phyloP scores from a whole-genome alignment of 106 monocot genomes.

The Acanthochlamys bracteata region DNA sequence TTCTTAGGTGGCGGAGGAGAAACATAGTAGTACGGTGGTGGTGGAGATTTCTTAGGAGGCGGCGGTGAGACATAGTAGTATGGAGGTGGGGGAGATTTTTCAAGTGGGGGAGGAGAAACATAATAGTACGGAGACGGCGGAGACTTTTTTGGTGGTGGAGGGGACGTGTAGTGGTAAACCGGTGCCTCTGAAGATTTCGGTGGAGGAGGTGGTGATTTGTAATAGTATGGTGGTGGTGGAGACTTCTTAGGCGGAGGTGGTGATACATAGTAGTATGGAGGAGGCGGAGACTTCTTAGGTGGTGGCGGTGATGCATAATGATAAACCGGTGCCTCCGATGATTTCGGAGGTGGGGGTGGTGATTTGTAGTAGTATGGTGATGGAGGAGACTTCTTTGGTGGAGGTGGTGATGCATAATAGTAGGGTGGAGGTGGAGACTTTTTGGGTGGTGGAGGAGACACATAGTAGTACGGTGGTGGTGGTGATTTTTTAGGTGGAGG shows the following conservation, averaged over 20 bases:
- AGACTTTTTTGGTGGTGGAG: constrained; percentile 6
- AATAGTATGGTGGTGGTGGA: constrained; percentile 6
- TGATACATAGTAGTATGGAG: constrained; percentile 9
- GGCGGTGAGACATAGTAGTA: constrained; percentile 6
- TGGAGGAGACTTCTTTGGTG: constrained; percentile 1
- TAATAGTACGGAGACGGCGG: constrained; percentile 4
- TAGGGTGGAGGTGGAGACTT: constrained; percentile 9
- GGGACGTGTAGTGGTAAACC: background rate
- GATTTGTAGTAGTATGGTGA: constrained; percentile 12
- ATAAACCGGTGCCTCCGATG: constrained; percentile 4
- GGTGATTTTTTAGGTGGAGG: background rate
- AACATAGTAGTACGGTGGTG: constrained; percentile 5
- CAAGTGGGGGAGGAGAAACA: constrained; percentile 3
- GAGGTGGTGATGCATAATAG: constrained; percentile 10
- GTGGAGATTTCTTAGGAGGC: constrained; percentile 1
- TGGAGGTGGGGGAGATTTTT: constrained; percentile 3
- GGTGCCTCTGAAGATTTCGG: constrained; percentile 4
- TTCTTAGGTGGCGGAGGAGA: constrained; percentile 1
- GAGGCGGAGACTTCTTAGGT: background rate
- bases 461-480: constrained; percentile 9
- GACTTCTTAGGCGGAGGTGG: constrained; percentile 11
- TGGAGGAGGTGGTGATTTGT: constrained; percentile 1
- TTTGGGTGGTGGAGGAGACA: constrained; percentile 1
- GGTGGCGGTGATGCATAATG: constrained; percentile 5
- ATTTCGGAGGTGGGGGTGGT: constrained; percentile 2